These are phyloP conservation scores for Lecanoromycetidae sp. DNA, from an alignment of 2,329 filamentous ascomycete genomes.

Conservation along the genomic window DNA sequence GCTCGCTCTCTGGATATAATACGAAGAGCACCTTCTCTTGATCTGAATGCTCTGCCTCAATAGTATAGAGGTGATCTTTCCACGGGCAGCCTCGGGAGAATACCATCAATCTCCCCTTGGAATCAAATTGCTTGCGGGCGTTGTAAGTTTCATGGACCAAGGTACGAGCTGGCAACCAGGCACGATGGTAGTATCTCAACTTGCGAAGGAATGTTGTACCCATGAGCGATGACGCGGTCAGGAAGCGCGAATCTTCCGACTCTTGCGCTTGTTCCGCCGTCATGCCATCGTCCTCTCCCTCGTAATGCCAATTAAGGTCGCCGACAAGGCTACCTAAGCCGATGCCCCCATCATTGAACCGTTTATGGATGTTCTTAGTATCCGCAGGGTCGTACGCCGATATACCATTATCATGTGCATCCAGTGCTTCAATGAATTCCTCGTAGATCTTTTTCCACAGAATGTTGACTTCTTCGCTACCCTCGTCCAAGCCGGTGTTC, in stretches of 20 bases:
- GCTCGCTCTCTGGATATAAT: slow-evolving; percentile 70
- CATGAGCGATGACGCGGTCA: slow-evolving; percentile 65
- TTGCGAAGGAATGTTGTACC: slow-evolving; percentile 79
- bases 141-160: slow-evolving; percentile 67
- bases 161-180: slow-evolving; percentile 79
- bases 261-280: slow-evolving; percentile 48
- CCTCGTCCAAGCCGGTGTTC: slow-evolving; percentile 47
- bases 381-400: slow-evolving; percentile 63
- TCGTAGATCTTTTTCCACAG: slow-evolving; percentile 85
- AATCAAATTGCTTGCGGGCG: slow-evolving; percentile 54
- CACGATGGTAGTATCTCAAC: slow-evolving; percentile 58
- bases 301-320: slow-evolving; percentile 69
- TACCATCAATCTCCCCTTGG: slow-evolving; percentile 67
- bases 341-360: slow-evolving; percentile 73
- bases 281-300: slow-evolving; percentile 42
- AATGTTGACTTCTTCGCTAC: slow-evolving; percentile 55
- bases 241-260: slow-evolving; percentile 71
- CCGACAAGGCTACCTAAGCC: slow-evolving; percentile 72
- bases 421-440: slow-evolving; percentile 87
- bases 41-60: slow-evolving; percentile 47
- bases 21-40: slow-evolving; percentile 64
- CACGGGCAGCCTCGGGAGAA: slow-evolving; percentile 71
- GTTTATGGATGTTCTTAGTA: slow-evolving; percentile 63
- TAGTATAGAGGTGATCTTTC: slow-evolving; percentile 88
- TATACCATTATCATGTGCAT: slow-evolving; percentile 96